A percentile compares a stretch with the other conserved stretches of the same genome.
Conservation (phyloP, 306 rosid genomes). For the Cucumis cinereus region DNA sequence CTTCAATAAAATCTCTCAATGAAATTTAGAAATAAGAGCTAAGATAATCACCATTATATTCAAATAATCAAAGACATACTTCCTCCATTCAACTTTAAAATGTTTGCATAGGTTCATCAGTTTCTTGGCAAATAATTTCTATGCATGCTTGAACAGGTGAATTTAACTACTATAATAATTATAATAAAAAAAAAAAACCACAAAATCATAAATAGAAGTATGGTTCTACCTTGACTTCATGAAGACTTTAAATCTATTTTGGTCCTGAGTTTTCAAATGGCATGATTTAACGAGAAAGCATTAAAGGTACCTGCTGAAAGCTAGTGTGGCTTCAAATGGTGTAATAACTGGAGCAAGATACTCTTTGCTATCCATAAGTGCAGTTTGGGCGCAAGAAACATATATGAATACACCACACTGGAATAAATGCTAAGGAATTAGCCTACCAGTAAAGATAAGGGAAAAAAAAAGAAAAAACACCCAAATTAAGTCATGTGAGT, state of each 20-base stretch:
- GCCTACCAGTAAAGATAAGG: neutral
- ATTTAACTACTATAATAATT: neutral
- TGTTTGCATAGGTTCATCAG: neutral
- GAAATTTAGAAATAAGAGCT: neutral
- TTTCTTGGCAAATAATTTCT: neutral
- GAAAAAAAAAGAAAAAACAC: neutral
- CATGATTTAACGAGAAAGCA: neutral
- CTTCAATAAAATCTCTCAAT: neutral
- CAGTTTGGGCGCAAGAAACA: constrained; percentile 89
- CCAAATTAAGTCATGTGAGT: neutral
- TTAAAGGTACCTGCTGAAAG: constrained; percentile 63
- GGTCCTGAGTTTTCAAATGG: neutral
- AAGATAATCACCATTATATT: neutral
- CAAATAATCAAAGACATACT: neutral
- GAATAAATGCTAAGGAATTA: constrained; percentile 11
- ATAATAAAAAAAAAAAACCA: neutral
- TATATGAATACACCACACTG: constrained; percentile 86
- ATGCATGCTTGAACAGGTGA: neutral
- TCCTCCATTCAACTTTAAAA: neutral
- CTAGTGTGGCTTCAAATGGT: constrained; percentile 81
- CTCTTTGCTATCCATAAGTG: constrained; percentile 87
- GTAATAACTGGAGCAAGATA: constrained; percentile 89
- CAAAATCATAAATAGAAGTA: neutral
- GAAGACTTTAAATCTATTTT: neutral
- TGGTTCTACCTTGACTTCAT: neutral